Conservation (phyloP, 2,329 filamentous ascomycete genomes). For the Aspergillus puulaauensis region DNA sequence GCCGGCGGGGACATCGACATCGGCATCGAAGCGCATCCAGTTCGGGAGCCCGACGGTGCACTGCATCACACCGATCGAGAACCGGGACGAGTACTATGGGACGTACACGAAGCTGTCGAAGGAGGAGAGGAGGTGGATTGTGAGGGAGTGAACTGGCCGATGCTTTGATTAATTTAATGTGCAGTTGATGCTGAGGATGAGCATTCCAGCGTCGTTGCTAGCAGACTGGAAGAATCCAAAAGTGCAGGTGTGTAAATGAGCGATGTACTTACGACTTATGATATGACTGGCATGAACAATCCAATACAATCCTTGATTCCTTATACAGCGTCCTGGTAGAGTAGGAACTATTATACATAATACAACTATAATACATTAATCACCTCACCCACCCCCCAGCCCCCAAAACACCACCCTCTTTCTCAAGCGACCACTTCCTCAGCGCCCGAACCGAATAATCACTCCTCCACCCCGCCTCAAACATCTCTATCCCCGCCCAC, state of each 20-base stretch:
- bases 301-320: not conserved
- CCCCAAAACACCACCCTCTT: constrained; percentile 20
- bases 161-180: no score
- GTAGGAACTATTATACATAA: not conserved
- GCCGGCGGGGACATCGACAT: constrained; percentile 3
- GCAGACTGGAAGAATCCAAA: not conserved
- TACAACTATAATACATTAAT: not conserved
- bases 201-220: no score
- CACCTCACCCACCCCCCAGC: not conserved
- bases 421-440: constrained; percentile 74
- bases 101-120: constrained; percentile 45
- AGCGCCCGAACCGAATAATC: constrained; percentile 60
- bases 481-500: constrained; percentile 94
- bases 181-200: no score
- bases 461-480: constrained; percentile 68
- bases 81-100: constrained; percentile 50
- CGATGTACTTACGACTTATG: constrained; percentile 26
- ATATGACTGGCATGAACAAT: constrained; percentile 10
- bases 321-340: no score
- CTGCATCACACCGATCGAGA: constrained; percentile 50
- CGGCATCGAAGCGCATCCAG: constrained; percentile 37
- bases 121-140: constrained; percentile 48
- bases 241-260: constrained; percentile 10
- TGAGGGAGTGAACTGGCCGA: constrained; percentile 31
- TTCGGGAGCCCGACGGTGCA: constrained; percentile 47